Conservation (phyloP, 495 filamentous ascomycete species). For the Glarea lozoyensis region DNA sequence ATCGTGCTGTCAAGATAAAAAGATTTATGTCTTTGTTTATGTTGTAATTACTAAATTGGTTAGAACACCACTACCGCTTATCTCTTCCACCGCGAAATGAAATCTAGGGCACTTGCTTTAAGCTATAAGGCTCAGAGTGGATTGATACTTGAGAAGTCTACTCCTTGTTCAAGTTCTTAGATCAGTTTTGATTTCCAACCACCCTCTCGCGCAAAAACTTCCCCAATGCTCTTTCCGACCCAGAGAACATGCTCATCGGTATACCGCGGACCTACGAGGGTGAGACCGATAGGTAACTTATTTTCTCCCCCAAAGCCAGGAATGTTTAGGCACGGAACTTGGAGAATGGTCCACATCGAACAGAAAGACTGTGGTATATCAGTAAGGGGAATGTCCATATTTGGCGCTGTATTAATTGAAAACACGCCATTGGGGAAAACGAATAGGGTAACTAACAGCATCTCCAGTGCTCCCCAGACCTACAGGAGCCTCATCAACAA, state of each 20-base stretch:
- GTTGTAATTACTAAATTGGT: no score
- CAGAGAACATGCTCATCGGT: slow-evolving; percentile 34
- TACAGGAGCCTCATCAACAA: slow-evolving; percentile 38
- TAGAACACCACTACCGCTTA: no score
- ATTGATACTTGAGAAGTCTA: no score
- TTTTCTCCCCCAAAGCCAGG: slow-evolving; percentile 39
- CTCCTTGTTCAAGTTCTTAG: no score
- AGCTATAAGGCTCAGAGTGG: no score
- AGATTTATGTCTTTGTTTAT: no score
- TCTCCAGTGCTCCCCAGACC: slow-evolving; percentile 35
- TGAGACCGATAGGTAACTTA: slow-evolving; percentile 41
- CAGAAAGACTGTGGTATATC: slow-evolving; percentile 6
- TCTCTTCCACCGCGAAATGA: no score
- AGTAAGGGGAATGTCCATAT: no score
- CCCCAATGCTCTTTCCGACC: slow-evolving; percentile 30
- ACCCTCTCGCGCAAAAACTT: slow-evolving; percentile 32
- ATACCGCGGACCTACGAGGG: slow-evolving; percentile 34
- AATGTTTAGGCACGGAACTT: slow-evolving; percentile 39
- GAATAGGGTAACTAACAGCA: slow-evolving; percentile 28
- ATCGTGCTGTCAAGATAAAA: no score
- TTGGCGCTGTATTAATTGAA: no score
- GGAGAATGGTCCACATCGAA: slow-evolving; percentile 27
- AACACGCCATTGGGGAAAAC: no score
- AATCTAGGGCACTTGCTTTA: no score
- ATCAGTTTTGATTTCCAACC: slow-evolving; percentile 25